Evolutionary conservation across 129 eudicot species (phyloP), one percentile per base, ranked within the genome.

Genomic region (Helichrysum umbraculigerum): DNA sequence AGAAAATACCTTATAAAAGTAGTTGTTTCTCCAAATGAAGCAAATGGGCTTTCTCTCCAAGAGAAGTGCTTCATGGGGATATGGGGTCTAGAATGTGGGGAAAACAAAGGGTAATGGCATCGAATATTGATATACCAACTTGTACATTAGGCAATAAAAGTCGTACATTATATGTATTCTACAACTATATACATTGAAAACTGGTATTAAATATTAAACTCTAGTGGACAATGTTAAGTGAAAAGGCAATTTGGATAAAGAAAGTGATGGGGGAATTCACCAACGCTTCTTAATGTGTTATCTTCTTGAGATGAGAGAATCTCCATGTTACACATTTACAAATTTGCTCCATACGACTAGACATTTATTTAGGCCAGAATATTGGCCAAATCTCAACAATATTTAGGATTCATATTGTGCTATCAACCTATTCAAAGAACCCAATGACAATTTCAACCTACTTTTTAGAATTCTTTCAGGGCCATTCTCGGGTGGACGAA

Each of bases 231-330:
- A 68, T 22, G 22, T 28, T 33, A 34, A 81, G 68, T 71, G 69
- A 78, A 85, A 76, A 70, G 68, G 72, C 74, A 78, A 77, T 68
- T 56, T 64, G 83, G 81, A 87, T 84, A 81, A 79, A 61, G 91
- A 87, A 84, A 87, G 83, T 64, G 88, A 87, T 72, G 28, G 88
- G 87, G 58, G 72, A 76, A 25, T 78, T 80, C 81, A 76, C 74
- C 22, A 61, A 71, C 76, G 82, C 91, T 84, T 84, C 80, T 78
- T 60, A 77, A 68, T 61, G 74, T 44, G 78, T 65, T 71, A 71
- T 77, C 81, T 76, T 63, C 51, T 66, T 58, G 75, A 82, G 67
- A 82, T 82, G 82, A 66, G 85, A 67, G 82, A 72, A 77, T 66
- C 85, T 56, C 71, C 33, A 77, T 77, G 82, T 56, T 42, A 44